Percentiles rank a stretch among this genome's conserved stretches.
phyloP scores from a whole-genome alignment of 1,139 yeast species.

The Schwanniomyces etchellsii region DNA sequence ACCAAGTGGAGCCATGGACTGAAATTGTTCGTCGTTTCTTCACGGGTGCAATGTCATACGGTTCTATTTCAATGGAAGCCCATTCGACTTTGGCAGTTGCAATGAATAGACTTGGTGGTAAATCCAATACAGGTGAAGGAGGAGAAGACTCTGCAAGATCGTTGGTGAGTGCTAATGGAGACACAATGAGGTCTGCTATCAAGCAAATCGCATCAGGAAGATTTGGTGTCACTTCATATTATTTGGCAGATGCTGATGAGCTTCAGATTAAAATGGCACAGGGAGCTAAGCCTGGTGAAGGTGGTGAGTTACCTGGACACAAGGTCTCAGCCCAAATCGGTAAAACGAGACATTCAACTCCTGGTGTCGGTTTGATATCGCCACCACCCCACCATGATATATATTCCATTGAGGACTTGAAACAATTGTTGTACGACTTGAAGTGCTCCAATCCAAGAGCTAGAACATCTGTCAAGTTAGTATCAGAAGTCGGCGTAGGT shows the following conservation, averaged over 20 bases:
- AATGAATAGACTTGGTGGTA: constrained; percentile 96
- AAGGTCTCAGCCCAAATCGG: constrained; percentile 88
- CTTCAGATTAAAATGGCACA: constrained; percentile 98
- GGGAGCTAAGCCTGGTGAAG: constrained; percentile 99
- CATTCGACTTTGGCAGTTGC: constrained; percentile 98
- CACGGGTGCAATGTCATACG: constrained; percentile 99
- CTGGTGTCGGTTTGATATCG: constrained; percentile 93
- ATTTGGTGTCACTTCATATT: constrained; percentile 95
- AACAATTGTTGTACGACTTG: constrained; percentile 92
- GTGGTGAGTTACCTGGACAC: constrained; percentile 97
- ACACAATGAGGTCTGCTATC: constrained; percentile 96
- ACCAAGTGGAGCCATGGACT: constrained; percentile 99
- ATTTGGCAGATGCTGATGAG: constrained; percentile 94
- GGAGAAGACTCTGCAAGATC: constrained; percentile 97
- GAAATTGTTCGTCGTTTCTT: constrained; percentile 96
- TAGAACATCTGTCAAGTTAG: constrained; percentile 91
- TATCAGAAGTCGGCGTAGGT: constrained; percentile 98
- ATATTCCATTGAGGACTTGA: constrained; percentile 95
- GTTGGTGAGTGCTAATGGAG: constrained; percentile 74
- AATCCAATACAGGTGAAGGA: constrained; percentile 98
- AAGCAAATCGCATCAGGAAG: constrained; percentile 98
- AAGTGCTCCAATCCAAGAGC: constrained; percentile 97
- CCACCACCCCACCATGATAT: constrained; percentile 99
- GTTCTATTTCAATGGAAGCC: constrained; percentile 97
- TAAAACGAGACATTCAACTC: constrained; percentile 93